Evolutionary conservation across 345 rosid genomes (phyloP).

Genomic region (Geranium brycei): DNA sequence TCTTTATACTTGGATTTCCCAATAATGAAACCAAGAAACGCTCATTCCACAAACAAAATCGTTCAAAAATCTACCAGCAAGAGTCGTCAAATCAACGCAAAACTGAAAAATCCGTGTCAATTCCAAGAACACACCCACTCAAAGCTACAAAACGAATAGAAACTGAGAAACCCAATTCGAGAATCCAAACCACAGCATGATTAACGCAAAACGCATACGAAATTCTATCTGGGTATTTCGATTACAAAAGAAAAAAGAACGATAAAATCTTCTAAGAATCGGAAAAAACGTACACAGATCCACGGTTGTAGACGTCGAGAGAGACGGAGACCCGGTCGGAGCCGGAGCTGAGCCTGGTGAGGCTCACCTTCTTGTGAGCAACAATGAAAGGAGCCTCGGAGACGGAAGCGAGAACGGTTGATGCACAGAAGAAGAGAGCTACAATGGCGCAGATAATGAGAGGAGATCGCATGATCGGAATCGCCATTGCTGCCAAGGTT

Average conservation of each 20-base stretch:
- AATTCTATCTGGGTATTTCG: neutral
- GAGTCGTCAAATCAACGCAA: neutral
- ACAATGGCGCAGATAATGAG: slow-evolving; percentile 24
- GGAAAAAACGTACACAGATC: slow-evolving; percentile 54
- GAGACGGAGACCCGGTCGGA: slow-evolving; percentile 77
- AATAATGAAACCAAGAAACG: neutral
- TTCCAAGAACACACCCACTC: neutral
- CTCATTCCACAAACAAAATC: neutral
- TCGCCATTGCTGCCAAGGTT: slow-evolving; percentile 23
- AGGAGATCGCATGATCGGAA: slow-evolving; percentile 11
- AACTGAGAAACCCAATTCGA: neutral
- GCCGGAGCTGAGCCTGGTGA: slow-evolving; percentile 70
- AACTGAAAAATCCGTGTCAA: neutral
- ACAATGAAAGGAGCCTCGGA: slow-evolving; percentile 80
- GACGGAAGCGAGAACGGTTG: slow-evolving; percentile 32
- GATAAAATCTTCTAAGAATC: slow-evolving; percentile 6
- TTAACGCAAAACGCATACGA: neutral
- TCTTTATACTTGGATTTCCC: no score
- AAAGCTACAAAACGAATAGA: neutral
- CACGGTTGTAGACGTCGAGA: slow-evolving; percentile 81
- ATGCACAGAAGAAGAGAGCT: slow-evolving; percentile 26
- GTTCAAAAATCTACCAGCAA: neutral
- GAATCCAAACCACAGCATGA: neutral
- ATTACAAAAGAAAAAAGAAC: neutral
- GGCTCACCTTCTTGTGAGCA: slow-evolving; percentile 85